Percentiles rank a stretch among this genome's conserved stretches.
Conservation (phyloP, 1,139 yeast genomes). For the Sugiyamaella neomexicana region DNA sequence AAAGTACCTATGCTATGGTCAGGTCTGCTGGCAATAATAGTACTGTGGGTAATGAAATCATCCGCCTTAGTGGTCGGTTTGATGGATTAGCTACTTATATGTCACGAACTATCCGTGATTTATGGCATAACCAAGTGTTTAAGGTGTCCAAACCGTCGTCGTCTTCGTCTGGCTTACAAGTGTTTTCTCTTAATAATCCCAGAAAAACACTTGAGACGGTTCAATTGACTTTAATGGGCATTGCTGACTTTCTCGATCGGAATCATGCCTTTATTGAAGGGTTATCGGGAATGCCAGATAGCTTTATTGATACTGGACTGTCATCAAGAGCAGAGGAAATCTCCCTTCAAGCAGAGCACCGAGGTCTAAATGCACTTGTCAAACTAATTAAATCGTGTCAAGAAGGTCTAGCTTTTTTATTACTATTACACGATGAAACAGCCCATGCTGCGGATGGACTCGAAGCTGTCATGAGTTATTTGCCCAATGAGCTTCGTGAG, state of each 20-base stretch:
- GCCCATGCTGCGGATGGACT: slow-evolving; percentile 42
- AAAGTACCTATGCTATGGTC: slow-evolving; percentile 27
- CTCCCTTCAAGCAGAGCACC: slow-evolving; percentile 87
- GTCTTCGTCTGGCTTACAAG: slow-evolving; percentile 20
- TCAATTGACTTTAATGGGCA: slow-evolving; percentile 38
- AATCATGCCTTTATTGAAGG: slow-evolving; percentile 47
- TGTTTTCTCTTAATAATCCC: slow-evolving; percentile 23
- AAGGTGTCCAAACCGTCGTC: slow-evolving; percentile 34
- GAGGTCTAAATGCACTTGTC: slow-evolving; percentile 78
- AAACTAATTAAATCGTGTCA: slow-evolving; percentile 76
- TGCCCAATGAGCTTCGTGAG: slow-evolving; percentile 64
- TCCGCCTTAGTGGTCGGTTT: slow-evolving; percentile 84
- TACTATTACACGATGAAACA: slow-evolving; percentile 78
- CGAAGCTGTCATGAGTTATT: slow-evolving; percentile 68
- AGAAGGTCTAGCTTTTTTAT: slow-evolving; percentile 85
- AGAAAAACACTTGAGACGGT: slow-evolving; percentile 33
- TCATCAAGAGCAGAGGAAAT: slow-evolving; percentile 47
- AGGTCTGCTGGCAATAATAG: slow-evolving; percentile 1
- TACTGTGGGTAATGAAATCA: slow-evolving; percentile 45
- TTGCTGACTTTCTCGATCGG: slow-evolving; percentile 41
- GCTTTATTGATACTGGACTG: slow-evolving; percentile 21
- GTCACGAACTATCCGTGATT: slow-evolving; percentile 71
- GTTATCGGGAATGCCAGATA: slow-evolving; percentile 41
- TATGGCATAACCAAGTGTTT: slow-evolving; percentile 77
- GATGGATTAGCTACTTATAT: slow-evolving; percentile 85